phyloP scores from a whole-genome alignment of 306 rosid species.

The Pyrus bretschneideri region DNA sequence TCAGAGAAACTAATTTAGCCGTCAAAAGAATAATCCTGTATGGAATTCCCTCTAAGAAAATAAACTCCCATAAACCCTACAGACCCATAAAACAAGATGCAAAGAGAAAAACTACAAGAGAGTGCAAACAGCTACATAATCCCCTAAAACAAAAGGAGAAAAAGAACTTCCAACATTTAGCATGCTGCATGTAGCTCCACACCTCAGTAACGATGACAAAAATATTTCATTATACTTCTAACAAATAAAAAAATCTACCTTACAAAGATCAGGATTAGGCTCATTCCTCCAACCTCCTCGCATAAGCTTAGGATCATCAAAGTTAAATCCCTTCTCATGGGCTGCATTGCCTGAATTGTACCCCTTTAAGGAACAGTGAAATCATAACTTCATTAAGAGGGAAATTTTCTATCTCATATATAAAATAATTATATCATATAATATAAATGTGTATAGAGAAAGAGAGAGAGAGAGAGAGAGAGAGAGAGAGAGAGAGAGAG shows the following conservation, averaged over 20 bases:
- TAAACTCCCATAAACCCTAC: not conserved
- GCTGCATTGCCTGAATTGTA: conserved; percentile 39
- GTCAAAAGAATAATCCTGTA: not conserved
- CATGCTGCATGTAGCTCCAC: not conserved
- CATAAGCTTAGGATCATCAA: conserved; percentile 80
- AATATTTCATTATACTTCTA: not conserved
- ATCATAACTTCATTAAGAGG: conserved; percentile 4
- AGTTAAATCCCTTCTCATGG: conserved; percentile 88
- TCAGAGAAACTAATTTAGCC: not conserved
- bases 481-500: not conserved
- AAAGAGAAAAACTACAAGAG: not conserved
- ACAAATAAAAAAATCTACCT: conserved; percentile 38
- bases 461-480: not conserved
- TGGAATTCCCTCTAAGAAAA: not conserved
- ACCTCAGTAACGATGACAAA: conserved; percentile 4
- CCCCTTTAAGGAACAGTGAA: conserved; percentile 38
- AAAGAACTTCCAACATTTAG: not conserved
- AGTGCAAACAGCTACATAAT: not conserved
- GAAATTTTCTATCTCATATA: not conserved
- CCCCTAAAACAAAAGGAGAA: not conserved
- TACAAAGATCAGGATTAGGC: conserved; percentile 84
- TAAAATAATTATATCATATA: too few relatives aligned
- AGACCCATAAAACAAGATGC: not conserved
- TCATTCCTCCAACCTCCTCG: conserved; percentile 98
- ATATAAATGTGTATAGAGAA: not conserved